Conservation (phyloP, 148 eudicot genomes). For the Suaeda aralocaspica region DNA sequence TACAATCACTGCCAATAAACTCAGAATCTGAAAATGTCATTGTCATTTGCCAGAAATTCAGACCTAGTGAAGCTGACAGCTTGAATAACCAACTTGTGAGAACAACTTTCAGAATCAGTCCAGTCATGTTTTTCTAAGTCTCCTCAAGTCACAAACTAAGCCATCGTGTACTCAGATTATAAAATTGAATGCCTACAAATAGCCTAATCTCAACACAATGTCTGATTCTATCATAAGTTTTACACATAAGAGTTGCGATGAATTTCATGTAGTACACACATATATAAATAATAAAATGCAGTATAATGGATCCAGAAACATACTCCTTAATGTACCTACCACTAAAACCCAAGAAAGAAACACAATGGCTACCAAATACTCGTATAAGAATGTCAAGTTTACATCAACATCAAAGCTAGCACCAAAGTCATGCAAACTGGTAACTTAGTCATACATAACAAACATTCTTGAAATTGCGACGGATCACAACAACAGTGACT, state of each 20-base stretch:
- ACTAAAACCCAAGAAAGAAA: too few species aligned
- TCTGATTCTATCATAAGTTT: neutral
- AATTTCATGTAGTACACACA: neutral
- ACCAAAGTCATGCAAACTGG: neutral
- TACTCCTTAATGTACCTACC: neutral
- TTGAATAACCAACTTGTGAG: neutral
- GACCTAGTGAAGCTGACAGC: neutral
- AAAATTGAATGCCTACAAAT: too few species aligned
- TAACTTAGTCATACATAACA: neutral
- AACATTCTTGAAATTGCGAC: neutral
- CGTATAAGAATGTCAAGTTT: too few species aligned
- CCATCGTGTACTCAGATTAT: neutral
- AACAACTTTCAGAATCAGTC: neutral
- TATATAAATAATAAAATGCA: neutral
- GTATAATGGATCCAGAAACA: neutral
- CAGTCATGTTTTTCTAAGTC: neutral
- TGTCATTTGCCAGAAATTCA: slow-evolving; percentile 1
- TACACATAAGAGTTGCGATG: neutral
- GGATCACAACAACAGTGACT: neutral
- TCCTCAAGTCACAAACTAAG: neutral
- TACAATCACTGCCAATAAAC: neutral
- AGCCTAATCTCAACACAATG: neutral
- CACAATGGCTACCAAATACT: too few species aligned
- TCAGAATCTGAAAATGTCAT: neutral
- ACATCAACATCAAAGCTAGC: too few species aligned